Evolutionary conservation across 345 rosid species (phyloP), one percentile per base, ranked within the genome.

Genomic region (Pistacia vera): DNA sequence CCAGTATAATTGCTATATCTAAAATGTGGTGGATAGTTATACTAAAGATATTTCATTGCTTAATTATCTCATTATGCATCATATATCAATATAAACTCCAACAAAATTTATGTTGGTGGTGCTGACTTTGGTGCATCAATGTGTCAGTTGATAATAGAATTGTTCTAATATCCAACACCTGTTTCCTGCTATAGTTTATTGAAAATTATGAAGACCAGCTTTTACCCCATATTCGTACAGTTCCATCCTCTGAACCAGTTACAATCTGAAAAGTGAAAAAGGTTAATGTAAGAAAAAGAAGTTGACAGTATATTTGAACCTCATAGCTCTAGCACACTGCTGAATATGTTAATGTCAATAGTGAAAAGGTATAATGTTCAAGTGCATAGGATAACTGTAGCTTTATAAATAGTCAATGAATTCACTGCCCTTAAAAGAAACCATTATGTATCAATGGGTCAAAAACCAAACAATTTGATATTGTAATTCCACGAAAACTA

Each of bases 191-290:
- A 0, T 44, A 72, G 22, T 55, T 41, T 41, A 63, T 44, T 56
- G 44, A 68, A 69, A 72, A 56, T n/a, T 20, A 63, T 33, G 52
- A 63, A 56, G 63, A 73, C 55, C 44, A 20, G 52, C 5, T 22
- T 22, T 77, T 96, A 96, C 99, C 99, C 99, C 99, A 96, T 56
- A 96, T 81, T 78, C 95, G 81, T 80, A 93, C 95, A 77, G 97
- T 91, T 66, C 99, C 98, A 87, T 96, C 99, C 85, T 96, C 99
- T 6, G 99, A 96, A 75, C 98, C 97, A 73, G 97, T 93, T 82
- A 96, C 77, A 64, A 96, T 88, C 98, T 93, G 92, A 78, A 65
- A 70, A 33, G 20, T 72, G 79, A 58, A 79, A 46, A 78, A 62
- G 73, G 66, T 51, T 69, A 77, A 66, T 30, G 75, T 8, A 41